These are phyloP conservation scores for Ceratopteris richardii DNA, from an alignment of 75 land plant genomes.

Conservation along the genomic window DNA sequence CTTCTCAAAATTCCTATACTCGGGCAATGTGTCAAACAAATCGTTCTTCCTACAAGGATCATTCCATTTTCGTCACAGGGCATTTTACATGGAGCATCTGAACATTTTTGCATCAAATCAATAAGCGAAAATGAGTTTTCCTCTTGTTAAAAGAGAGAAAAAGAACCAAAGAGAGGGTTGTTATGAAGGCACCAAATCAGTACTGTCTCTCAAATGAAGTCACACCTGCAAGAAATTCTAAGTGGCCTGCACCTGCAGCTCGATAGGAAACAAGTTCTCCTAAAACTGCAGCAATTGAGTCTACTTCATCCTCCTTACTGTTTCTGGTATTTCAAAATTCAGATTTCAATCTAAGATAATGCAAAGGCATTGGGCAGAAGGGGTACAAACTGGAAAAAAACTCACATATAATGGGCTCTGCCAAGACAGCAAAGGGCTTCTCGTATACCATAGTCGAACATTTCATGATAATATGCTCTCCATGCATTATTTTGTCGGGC, in stretches of 20 bases:
- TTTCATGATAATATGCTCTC: slow-evolving; percentile 82
- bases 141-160: too few relatives aligned
- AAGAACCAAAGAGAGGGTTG: too few relatives aligned
- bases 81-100: too few relatives aligned
- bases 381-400: neutral
- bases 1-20: too few relatives aligned
- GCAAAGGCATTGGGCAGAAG: neutral
- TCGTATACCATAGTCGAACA: slow-evolving; percentile 87
- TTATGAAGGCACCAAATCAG: too few relatives aligned
- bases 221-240: slow-evolving; percentile 81
- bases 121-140: too few relatives aligned
- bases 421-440: slow-evolving; percentile 85
- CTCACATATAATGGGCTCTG: slow-evolving; percentile 70
- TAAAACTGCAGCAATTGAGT: slow-evolving; percentile 65
- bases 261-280: slow-evolving; percentile 89
- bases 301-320: slow-evolving; percentile 81
- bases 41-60: too few relatives aligned
- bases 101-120: too few relatives aligned
- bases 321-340: slow-evolving; percentile 23
- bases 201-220: too few relatives aligned
- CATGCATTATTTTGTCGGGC: slow-evolving; percentile 61
- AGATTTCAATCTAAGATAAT: neutral
- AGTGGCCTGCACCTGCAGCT: slow-evolving; percentile 84
- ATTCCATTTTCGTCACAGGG: too few relatives aligned
- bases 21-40: too few relatives aligned